Percentiles rank a stretch among this genome's conserved stretches.
Evolutionary conservation across 169 alveolate genomes (phyloP).

Genomic region (Babesia bigemina): DNA sequence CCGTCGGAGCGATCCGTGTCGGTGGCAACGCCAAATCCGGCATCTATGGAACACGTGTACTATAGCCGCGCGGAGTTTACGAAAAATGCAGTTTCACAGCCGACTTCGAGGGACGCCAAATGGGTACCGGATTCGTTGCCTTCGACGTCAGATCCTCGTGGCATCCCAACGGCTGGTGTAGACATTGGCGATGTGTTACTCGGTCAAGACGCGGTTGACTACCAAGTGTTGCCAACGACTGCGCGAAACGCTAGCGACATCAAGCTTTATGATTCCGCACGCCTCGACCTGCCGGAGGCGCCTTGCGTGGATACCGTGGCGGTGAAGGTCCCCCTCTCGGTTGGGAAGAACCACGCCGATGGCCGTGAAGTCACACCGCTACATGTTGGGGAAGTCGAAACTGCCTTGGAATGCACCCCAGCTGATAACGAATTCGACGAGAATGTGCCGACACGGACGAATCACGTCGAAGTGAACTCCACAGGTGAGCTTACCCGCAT

Average conservation of each 20-base stretch:
- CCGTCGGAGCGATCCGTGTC: background rate
- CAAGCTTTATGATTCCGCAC: conserved; percentile 19
- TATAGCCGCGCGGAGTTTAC: no score
- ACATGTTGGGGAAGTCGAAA: background rate
- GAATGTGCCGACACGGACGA: conserved; percentile 10
- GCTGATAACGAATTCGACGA: conserved; percentile 3
- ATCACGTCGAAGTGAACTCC: background rate
- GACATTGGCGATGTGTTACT: no score
- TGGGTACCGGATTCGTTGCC: no score
- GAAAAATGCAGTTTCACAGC: no score
- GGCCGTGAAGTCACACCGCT: no score
- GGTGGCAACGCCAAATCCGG: background rate
- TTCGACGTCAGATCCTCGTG: no score
- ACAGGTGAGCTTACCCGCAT: no score
- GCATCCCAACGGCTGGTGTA: no score
- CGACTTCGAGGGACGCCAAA: no score
- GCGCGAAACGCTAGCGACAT: background rate
- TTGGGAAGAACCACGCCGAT: background rate
- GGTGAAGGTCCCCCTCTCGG: background rate
- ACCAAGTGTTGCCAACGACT: background rate
- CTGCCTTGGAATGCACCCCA: conserved; percentile 2
- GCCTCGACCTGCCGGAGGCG: background rate
- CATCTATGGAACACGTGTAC: background rate
- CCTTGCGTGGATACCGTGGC: background rate
- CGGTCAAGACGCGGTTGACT: no score